These are phyloP conservation scores for Candida loeiensis DNA, from an alignment of 805 yeast species.

Conservation along the genomic window DNA sequence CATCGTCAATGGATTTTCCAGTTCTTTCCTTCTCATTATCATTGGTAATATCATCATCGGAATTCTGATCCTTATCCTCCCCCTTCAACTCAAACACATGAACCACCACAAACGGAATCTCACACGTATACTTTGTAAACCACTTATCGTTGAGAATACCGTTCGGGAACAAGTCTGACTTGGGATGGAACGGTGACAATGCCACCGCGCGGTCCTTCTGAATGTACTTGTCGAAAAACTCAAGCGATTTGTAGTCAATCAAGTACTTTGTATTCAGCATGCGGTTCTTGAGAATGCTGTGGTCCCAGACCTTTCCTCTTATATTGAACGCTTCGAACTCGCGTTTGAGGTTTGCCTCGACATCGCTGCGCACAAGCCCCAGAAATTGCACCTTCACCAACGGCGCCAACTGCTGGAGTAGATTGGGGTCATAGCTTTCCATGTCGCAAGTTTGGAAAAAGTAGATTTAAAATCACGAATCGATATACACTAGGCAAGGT, in stretches of 20 bases:
- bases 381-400: conserved; percentile 17
- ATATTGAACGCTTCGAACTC: conserved; percentile 18
- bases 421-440: conserved; percentile 30
- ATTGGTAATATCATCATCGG: background rate
- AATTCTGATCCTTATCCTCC: conserved; percentile 9
- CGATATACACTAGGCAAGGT: too few relatives aligned
- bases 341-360: conserved; percentile 7
- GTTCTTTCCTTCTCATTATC: too few relatives aligned
- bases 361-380: conserved; percentile 13
- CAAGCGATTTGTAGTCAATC: conserved; percentile 14
- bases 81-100: conserved; percentile 17
- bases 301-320: conserved; percentile 32
- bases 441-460: conserved; percentile 14
- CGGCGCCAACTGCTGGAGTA: conserved; percentile 37
- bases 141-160: conserved; percentile 30
- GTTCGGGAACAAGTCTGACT: conserved; percentile 28
- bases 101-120: conserved; percentile 33
- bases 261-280: conserved; percentile 31
- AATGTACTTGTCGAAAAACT: conserved; percentile 6
- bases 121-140: conserved; percentile 32
- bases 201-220: conserved; percentile 6
- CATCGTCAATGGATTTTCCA: too few relatives aligned
- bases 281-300: conserved; percentile 33
- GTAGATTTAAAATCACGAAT: too few relatives aligned
- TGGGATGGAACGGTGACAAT: conserved; percentile 34